phyloP scores from a whole-genome alignment of 257 asterid genomes.

The Paulownia fortunei region DNA sequence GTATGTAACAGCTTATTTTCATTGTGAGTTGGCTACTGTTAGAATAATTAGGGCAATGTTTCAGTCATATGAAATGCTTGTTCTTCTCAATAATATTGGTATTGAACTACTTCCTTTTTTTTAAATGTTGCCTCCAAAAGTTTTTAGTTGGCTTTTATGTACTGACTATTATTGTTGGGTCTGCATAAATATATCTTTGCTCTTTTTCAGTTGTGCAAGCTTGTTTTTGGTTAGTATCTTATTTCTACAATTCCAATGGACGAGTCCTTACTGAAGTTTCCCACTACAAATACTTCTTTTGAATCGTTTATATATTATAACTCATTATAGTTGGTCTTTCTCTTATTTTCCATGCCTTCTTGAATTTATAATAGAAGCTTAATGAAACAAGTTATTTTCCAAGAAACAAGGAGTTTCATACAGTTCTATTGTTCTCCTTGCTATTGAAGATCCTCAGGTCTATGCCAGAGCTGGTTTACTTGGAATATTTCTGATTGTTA shows the following conservation, averaged over 20 bases:
- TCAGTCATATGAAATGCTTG: neutral
- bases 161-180: no score
- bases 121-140: neutral
- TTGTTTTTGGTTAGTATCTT: neutral
- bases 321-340: neutral
- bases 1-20: slow-evolving; percentile 41
- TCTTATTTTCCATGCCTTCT: neutral
- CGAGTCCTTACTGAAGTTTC: slow-evolving; percentile 3
- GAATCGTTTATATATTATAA: neutral
- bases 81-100: neutral
- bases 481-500: no score
- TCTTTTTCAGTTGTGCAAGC: neutral
- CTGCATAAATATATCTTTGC: no score
- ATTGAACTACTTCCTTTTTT: neutral
- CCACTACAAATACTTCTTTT: neutral
- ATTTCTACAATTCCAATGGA: neutral
- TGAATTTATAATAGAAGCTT: neutral
- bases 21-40: slow-evolving; percentile 25
- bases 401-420: slow-evolving; percentile 1
- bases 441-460: neutral
- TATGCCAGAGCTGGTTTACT: no score
- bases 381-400: neutral
- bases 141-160: slow-evolving; percentile 1
- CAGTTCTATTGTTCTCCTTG: neutral
- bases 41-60: slow-evolving; percentile 6